Conservation (phyloP, 805 yeast species). For the Zygotorulaspora florentina region DNA sequence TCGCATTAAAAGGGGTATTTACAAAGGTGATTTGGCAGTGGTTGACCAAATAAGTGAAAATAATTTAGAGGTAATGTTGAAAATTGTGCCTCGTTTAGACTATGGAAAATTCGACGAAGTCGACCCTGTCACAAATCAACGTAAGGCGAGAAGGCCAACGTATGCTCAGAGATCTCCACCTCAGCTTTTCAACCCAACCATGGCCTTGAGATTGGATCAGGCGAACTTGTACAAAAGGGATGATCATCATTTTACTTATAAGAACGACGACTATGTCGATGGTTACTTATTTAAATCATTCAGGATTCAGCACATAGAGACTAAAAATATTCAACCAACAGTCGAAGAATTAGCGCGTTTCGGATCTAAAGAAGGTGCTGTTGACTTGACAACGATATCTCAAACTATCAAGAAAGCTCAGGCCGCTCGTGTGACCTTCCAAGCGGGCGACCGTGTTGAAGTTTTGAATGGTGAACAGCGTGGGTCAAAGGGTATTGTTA, state of each 20-base stretch:
- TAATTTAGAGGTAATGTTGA: constrained; percentile 91
- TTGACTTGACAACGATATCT: constrained; percentile 82
- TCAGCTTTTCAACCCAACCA: constrained; percentile 79
- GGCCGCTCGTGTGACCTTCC: constrained; percentile 58
- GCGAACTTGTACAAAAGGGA: constrained; percentile 65
- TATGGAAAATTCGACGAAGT: constrained; percentile 65
- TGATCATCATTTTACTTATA: constrained; percentile 63
- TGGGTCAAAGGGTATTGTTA: constrained; percentile 78
- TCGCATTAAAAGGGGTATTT: constrained; percentile 83
- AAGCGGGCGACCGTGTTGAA: constrained; percentile 92
- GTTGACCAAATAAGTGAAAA: constrained; percentile 92
- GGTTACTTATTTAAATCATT: constrained; percentile 87
- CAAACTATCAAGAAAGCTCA: constrained; percentile 70
- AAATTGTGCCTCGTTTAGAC: constrained; percentile 88
- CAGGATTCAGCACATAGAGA: constrained; percentile 73
- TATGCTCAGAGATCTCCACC: constrained; percentile 77
- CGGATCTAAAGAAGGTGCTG: constrained; percentile 76
- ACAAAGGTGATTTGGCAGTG: constrained; percentile 87
- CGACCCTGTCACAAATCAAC: constrained; percentile 48
- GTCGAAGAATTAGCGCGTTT: constrained; percentile 85
- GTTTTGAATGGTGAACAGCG: constrained; percentile 91
- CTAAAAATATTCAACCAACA: constrained; percentile 78
- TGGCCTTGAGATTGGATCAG: constrained; percentile 81
- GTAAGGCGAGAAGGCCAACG: constrained; percentile 48
- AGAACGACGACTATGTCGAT: constrained; percentile 83